Percentiles rank a stretch among this genome's conserved stretches.
Conservation (phyloP, 2,329 filamentous ascomycete species). For the Chaetomium sp. region DNA sequence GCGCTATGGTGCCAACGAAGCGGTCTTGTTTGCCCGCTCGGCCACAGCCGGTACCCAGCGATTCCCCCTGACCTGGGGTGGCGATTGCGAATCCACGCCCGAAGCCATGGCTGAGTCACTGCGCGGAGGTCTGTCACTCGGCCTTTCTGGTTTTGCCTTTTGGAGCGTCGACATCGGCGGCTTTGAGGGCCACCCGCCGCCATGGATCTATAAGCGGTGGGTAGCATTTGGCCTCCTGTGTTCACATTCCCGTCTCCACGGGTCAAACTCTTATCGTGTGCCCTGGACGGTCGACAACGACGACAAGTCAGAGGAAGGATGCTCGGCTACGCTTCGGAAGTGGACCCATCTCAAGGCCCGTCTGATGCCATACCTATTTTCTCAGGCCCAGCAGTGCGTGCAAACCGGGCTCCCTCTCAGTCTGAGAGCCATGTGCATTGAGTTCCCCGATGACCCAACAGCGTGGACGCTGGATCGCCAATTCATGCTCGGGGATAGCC, state of each 20-base stretch:
- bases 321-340: slow-evolving; percentile 51
- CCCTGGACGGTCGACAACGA: slow-evolving; percentile 72
- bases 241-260: slow-evolving; percentile 70
- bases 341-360: slow-evolving; percentile 55
- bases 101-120: slow-evolving; percentile 69
- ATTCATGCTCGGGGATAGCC: slow-evolving; percentile 69
- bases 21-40: slow-evolving; percentile 67
- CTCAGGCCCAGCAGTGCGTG: slow-evolving; percentile 43
- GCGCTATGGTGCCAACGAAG: slow-evolving; percentile 54
- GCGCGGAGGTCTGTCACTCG: slow-evolving; percentile 38
- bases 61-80: slow-evolving; percentile 72
- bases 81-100: slow-evolving; percentile 73
- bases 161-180: slow-evolving; percentile 41
- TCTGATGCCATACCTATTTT: slow-evolving; percentile 56
- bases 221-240: slow-evolving; percentile 74
- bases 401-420: slow-evolving; percentile 40
- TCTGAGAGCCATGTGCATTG: slow-evolving; percentile 66
- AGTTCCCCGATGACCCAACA: slow-evolving; percentile 71
- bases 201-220: slow-evolving; percentile 76
- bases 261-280: slow-evolving; percentile 71
- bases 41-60: slow-evolving; percentile 69
- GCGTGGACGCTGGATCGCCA: slow-evolving; percentile 69
- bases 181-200: slow-evolving; percentile 68
- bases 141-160: slow-evolving; percentile 38
- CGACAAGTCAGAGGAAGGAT: slow-evolving; percentile 57